phyloP scores from a whole-genome alignment of 257 asterid species.

The Rauvolfia tetraphylla region DNA sequence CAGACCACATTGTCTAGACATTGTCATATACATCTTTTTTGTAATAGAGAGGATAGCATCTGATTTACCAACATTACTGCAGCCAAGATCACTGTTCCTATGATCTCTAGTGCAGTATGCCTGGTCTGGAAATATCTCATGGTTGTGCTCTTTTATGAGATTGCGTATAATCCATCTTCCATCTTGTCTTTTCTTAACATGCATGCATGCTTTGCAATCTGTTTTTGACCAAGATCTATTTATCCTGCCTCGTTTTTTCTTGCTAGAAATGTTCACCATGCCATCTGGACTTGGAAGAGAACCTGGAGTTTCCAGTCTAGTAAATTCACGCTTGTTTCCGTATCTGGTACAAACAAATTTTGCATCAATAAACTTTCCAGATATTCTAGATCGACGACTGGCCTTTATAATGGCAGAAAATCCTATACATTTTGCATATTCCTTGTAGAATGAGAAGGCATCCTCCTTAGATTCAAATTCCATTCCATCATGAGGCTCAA shows the following conservation, averaged over 20 bases:
- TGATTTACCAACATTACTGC: slow-evolving; percentile 14
- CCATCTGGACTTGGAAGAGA: slow-evolving; percentile 19
- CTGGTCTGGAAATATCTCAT: slow-evolving; percentile 34
- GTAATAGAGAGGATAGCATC: slow-evolving; percentile 20
- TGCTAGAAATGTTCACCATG: slow-evolving; percentile 20
- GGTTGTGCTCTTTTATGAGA: slow-evolving; percentile 47
- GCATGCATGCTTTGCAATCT: slow-evolving; percentile 61
- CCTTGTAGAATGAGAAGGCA: slow-evolving; percentile 43
- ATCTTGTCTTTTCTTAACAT: slow-evolving; percentile 51
- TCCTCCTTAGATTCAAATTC: slow-evolving; percentile 57
- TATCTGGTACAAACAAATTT: slow-evolving; percentile 51
- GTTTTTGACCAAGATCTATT: slow-evolving; percentile 51
- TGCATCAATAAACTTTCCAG: slow-evolving; percentile 54
- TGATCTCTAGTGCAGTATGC: slow-evolving; percentile 17
- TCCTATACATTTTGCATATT: slow-evolving; percentile 39
- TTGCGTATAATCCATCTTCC: slow-evolving; percentile 43
- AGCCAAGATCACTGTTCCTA: slow-evolving; percentile 12
- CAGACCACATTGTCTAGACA: slow-evolving; percentile 20
- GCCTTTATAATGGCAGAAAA: slow-evolving; percentile 52
- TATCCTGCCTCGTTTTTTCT: slow-evolving; percentile 47
- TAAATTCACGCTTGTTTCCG: slow-evolving; percentile 34
- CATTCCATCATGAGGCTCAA: slow-evolving; percentile 38
- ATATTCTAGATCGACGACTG: slow-evolving; percentile 50
- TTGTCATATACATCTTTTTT: slow-evolving; percentile 15
- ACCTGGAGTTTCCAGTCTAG: slow-evolving; percentile 26